Conservation (phyloP, 805 yeast genomes). For the Tanozyma kutaoensis region DNA sequence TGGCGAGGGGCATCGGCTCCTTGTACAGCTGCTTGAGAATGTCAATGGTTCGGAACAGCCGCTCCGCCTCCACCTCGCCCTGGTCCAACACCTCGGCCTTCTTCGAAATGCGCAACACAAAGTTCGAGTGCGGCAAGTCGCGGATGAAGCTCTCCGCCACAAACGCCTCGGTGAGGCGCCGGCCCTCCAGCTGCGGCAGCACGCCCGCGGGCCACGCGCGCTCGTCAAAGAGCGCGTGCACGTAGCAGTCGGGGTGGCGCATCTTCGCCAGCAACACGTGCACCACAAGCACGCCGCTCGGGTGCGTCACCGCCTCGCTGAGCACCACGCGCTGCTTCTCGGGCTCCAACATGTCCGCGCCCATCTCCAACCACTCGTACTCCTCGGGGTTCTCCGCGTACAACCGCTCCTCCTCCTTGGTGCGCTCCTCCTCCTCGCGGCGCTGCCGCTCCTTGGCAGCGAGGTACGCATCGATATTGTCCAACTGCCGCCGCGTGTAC, state of each 20-base stretch:
- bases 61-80: conserved; percentile 40
- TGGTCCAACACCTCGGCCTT: conserved; percentile 25
- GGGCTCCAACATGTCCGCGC: conserved; percentile 18
- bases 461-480: conserved; percentile 30
- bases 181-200: conserved; percentile 35
- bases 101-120: conserved; percentile 44
- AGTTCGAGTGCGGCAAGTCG: conserved; percentile 50
- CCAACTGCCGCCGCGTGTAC: conserved; percentile 42
- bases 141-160: conserved; percentile 51
- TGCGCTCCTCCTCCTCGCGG: conserved; percentile 25
- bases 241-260: conserved; percentile 31
- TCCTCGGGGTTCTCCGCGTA: conserved; percentile 44
- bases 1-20: conserved; percentile 30
- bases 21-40: conserved; percentile 36
- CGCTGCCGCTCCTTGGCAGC: conserved; percentile 18
- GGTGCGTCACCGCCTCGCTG: conserved; percentile 37
- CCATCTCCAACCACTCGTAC: conserved; percentile 50
- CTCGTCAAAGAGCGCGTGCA: conserved; percentile 58
- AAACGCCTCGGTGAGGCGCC: conserved; percentile 28
- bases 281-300: conserved; percentile 52
- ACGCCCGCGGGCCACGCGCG: conserved; percentile 43
- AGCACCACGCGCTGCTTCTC: conserved; percentile 13
- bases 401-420: conserved; percentile 34
- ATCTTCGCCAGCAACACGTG: conserved; percentile 39
- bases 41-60: conserved; percentile 35